These are phyloP conservation scores for Cornus suecica DNA, from an alignment of 148 eudicot species.

Conservation along the genomic window DNA sequence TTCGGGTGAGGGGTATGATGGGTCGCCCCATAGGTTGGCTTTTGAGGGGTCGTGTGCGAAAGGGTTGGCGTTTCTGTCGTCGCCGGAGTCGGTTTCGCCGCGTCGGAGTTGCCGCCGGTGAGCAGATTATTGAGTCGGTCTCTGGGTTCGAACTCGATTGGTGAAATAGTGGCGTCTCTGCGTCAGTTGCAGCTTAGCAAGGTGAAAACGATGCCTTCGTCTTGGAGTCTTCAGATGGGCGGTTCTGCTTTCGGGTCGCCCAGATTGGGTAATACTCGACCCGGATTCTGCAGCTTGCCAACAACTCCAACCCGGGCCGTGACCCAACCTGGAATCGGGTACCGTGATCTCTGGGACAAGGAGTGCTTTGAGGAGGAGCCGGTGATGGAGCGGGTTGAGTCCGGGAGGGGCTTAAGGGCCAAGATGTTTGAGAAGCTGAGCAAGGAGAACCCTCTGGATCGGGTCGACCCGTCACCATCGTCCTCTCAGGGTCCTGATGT, in stretches of 20 bases:
- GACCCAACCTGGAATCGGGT: slow-evolving; percentile 43
- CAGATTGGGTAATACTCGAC: slow-evolving; percentile 14
- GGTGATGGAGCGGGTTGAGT: slow-evolving; percentile 73
- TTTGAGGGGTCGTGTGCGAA: slow-evolving; percentile 5
- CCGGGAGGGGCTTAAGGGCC: slow-evolving; percentile 62
- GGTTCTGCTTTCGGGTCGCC: slow-evolving; percentile 30
- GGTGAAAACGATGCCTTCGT: slow-evolving; percentile 39
- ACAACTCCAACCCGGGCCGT: slow-evolving; percentile 36
- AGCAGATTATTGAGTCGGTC: slow-evolving; percentile 23
- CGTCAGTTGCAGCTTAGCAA: slow-evolving; percentile 65
- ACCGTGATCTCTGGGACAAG: slow-evolving; percentile 27
- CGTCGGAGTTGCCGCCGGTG: slow-evolving; percentile 13
- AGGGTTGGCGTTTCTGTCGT: slow-evolving; percentile 4
- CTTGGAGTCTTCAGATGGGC: slow-evolving; percentile 33
- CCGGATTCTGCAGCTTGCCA: slow-evolving; percentile 60
- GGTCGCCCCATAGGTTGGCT: slow-evolving; percentile 23
- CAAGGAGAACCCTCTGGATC: slow-evolving; percentile 60
- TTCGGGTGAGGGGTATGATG: slow-evolving; percentile 10
- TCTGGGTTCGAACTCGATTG: slow-evolving; percentile 27
- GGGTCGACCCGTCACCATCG: slow-evolving; percentile 27
- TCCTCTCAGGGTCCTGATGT: slow-evolving; percentile 56
- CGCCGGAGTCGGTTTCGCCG: slow-evolving; percentile 28
- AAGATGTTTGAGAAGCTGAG: slow-evolving; percentile 71
- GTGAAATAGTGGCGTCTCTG: slow-evolving; percentile 46
- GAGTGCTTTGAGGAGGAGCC: slow-evolving; percentile 42